Percentiles rank a stretch among this genome's conserved stretches.
phyloP scores from a whole-genome alignment of 306 rosid genomes.

The Pyrus bretschneideri region DNA sequence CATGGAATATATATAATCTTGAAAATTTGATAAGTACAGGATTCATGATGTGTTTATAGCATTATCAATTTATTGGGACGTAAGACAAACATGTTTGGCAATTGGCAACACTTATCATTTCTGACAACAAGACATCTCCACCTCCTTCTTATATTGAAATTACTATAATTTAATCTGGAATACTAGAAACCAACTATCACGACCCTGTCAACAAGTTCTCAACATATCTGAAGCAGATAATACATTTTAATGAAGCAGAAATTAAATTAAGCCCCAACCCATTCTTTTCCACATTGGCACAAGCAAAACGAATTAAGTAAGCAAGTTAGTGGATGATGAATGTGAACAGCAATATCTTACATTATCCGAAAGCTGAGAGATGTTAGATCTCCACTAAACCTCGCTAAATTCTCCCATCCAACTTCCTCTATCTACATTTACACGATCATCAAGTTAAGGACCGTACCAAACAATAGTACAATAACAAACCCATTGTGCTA shows the following conservation, averaged over 20 bases:
- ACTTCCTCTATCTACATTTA: conserved; percentile 33
- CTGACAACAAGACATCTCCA: not conserved
- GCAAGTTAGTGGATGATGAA: not conserved
- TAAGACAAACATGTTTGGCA: not conserved
- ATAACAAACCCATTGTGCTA: not conserved
- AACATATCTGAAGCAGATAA: not conserved
- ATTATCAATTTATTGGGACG: not conserved
- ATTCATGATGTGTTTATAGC: not conserved
- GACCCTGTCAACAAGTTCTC: not conserved
- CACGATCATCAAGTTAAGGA: conserved; percentile 6
- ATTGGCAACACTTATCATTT: not conserved
- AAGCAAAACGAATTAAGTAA: not conserved
- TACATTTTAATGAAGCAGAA: not conserved
- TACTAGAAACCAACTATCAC: not conserved
- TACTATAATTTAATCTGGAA: not conserved
- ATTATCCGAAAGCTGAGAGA: conserved; percentile 24
- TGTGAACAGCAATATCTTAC: conserved; percentile 14
- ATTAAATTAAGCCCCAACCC: too few species aligned
- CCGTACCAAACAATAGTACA: not conserved
- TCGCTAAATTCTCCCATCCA: conserved; percentile 36
- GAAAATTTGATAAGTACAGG: not conserved
- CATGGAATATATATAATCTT: not conserved
- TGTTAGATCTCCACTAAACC: conserved; percentile 23
- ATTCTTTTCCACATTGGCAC: not conserved
- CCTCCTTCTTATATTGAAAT: not conserved